A percentile compares a stretch with the other conserved stretches of the same genome.
Evolutionary conservation across 208 protist species (phyloP).

Genomic region (Histomonas meleagridis): DNA sequence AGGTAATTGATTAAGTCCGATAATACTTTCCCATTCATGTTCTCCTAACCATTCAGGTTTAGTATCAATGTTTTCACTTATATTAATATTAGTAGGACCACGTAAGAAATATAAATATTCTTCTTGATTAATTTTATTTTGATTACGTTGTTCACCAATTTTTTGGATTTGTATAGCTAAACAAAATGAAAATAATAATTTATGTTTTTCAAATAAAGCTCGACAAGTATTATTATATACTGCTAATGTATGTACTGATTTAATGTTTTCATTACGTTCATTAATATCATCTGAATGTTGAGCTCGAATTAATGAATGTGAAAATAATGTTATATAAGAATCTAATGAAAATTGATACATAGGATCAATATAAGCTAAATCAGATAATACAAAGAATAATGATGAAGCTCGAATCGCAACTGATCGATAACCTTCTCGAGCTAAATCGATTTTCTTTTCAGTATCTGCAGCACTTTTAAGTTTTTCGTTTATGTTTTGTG

Average conservation of each 20-base stretch:
- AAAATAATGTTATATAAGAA: constrained; percentile 85
- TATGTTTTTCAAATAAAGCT: constrained; percentile 92
- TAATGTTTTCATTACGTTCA: constrained; percentile 77
- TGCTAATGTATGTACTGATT: constrained; percentile 82
- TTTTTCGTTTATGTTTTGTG: constrained; percentile 74
- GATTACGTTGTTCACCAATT: not conserved
- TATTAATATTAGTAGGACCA: constrained; percentile 79
- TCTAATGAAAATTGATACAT: constrained; percentile 98
- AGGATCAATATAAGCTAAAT: constrained; percentile 80
- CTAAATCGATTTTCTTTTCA: constrained; percentile 78
- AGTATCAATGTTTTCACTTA: constrained; percentile 59
- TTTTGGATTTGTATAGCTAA: constrained; percentile 84
- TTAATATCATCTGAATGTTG: constrained; percentile 56
- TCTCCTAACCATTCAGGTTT: constrained; percentile 89
- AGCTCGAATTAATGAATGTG: constrained; percentile 17
- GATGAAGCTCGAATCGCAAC: constrained; percentile 78
- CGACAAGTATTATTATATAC: constrained; percentile 91
- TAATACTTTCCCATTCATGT: constrained; percentile 82
- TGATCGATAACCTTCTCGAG: constrained; percentile 82
- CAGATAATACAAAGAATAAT: constrained; percentile 88
- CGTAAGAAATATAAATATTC: constrained; percentile 93
- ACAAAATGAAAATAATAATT: constrained; percentile 93
- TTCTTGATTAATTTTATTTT: constrained; percentile 69
- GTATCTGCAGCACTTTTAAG: constrained; percentile 62
- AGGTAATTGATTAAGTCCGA: constrained; percentile 78